phyloP scores from a whole-genome alignment of 345 rosid species.

The Pugionium dolabratum region DNA sequence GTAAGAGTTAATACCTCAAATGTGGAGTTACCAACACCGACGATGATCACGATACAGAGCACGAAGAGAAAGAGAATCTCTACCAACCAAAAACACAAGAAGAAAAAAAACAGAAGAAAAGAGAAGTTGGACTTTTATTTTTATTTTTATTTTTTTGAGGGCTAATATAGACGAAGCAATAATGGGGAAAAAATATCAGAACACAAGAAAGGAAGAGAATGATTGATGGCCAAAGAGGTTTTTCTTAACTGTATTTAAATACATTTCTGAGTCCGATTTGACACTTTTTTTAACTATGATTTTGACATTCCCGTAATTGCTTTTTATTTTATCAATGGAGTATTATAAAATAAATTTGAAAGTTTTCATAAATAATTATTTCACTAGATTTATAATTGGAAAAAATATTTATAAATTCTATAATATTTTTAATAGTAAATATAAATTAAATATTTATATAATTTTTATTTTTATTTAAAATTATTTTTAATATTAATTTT shows the following conservation, averaged over 20 bases:
- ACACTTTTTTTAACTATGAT: constrained; percentile 24
- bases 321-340: too few relatives aligned
- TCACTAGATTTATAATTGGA: too few relatives aligned
- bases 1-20: constrained; percentile 36
- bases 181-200: constrained; percentile 13
- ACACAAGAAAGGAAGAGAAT: constrained; percentile 36
- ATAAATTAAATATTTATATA: too few relatives aligned
- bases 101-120: constrained; percentile 19
- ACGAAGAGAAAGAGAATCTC: constrained; percentile 36
- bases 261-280: constrained; percentile 41
- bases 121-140: constrained; percentile 36
- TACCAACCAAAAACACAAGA: constrained; percentile 25
- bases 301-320: too few relatives aligned
- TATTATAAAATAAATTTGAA: too few relatives aligned
- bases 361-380: too few relatives aligned
- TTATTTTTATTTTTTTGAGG: too few relatives aligned
- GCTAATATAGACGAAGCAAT: too few relatives aligned
- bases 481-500: too few relatives aligned
- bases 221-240: constrained; percentile 33
- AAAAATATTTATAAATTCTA: too few relatives aligned
- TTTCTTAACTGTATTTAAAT: constrained; percentile 45
- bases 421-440: too few relatives aligned
- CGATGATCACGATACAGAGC: constrained; percentile 44
- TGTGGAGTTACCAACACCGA: constrained; percentile 43
- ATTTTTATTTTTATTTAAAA: too few relatives aligned